Base-by-base conservation (phyloP, 75 land plant species). In the Larix kaempferi region DNA sequence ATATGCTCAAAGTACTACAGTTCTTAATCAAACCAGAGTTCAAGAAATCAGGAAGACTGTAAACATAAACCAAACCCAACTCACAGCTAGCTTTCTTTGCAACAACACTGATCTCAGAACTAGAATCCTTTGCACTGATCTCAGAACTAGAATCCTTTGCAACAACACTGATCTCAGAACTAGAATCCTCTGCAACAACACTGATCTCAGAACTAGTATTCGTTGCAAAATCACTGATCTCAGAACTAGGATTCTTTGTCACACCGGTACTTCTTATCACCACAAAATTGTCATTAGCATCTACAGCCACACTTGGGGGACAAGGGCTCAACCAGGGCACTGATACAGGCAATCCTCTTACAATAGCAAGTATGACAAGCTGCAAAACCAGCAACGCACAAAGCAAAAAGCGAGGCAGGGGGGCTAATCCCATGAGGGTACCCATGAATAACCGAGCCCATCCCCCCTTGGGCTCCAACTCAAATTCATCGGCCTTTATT, bases 11-110 rank as follows among this genome's bases (percentile, higher is more conserved):
- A 3, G 64, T 59, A 71, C 63, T 65, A 78, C 95, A 93, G 8
- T 81, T 77, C 17, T 80, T 61, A 61, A 84, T 41, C 4, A 95
- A 55, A 1, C 91, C 88, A 19, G 25, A 35, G 76, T 95, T 95
- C 81, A 93, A 89, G 11, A 57, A 52, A n/a, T 82, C 22, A 1
- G 98, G 95, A 21, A 95, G 81, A 41, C 88, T 71, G 92, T 95
- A 95, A 33, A 93, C 85, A 80, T 79, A 95, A 74, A 93, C 77
- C n/a, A 59, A 65, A 16, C 96, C 90, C 60, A 58, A 74, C 5
- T 63, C 61, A 72, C 89, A 89, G n/a, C 49, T 58, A 2, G 26
- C 27, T 3, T 62, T 55, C 25, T 69, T 19, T 29, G 7, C 69
- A 65, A 16, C 37, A 17, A 21, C 33, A 35, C 4, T 33, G 6